These are phyloP conservation scores for Bruguiera hainesii DNA, from an alignment of 441 rosid genomes.

Conservation along the genomic window DNA sequence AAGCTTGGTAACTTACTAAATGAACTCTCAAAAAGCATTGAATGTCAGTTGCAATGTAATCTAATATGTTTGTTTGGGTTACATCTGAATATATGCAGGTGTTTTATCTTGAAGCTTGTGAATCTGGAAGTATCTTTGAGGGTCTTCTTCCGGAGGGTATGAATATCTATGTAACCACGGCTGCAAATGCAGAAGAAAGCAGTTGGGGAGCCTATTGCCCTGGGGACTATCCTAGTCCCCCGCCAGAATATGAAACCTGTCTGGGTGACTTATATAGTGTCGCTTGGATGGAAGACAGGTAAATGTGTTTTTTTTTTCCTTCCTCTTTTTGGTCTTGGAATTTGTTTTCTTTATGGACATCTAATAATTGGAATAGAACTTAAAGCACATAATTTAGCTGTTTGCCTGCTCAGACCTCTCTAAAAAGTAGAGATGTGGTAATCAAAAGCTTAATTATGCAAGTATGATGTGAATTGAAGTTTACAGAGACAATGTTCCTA, in stretches of 20 bases:
- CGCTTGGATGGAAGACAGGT: conserved; percentile 99
- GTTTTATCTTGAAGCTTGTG: conserved; percentile 97
- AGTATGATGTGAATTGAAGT: not conserved
- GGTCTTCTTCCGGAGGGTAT: conserved; percentile 85
- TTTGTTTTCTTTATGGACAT: not conserved
- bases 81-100: conserved; percentile 44
- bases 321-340: not conserved
- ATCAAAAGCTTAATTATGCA: not conserved
- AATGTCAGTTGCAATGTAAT: not conserved
- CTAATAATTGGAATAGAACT: not conserved
- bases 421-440: not conserved
- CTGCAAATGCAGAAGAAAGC: conserved; percentile 88
- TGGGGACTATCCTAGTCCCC: conserved; percentile 78
- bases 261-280: conserved; percentile 96
- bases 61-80: not conserved
- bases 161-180: conserved; percentile 92
- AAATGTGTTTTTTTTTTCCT: conserved; percentile 4
- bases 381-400: not conserved
- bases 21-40: not conserved
- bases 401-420: not conserved
- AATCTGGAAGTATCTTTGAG: conserved; percentile 93
- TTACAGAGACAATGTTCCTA: not conserved
- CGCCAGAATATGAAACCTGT: conserved; percentile 84
- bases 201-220: conserved; percentile 98
- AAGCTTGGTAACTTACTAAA: conserved; percentile 56